Conservation (phyloP, 768 basidiomycete species). For the Arthromyces matolae region DNA sequence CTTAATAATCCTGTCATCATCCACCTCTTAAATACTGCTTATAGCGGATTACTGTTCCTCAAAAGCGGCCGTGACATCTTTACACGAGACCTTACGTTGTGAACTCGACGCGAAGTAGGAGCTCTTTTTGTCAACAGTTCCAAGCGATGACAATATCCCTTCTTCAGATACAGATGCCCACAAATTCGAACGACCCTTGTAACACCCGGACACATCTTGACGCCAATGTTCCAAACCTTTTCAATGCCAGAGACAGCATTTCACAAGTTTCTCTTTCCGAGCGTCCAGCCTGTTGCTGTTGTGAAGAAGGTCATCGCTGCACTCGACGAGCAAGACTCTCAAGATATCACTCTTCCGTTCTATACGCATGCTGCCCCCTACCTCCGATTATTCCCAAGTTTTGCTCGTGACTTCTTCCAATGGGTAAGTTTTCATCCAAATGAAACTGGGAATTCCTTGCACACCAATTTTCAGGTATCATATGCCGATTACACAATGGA, state of each 20-base stretch:
- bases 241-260: constrained; percentile 45
- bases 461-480: constrained; percentile 42
- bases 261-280: constrained; percentile 74
- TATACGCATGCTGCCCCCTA: constrained; percentile 59
- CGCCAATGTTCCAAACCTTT: constrained; percentile 69
- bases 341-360: constrained; percentile 68
- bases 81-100: constrained; percentile 83
- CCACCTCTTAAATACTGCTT: not conserved
- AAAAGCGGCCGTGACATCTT: constrained; percentile 80
- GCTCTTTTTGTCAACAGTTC: not conserved
- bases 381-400: constrained; percentile 63
- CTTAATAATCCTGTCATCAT: not conserved
- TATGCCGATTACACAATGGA: constrained; percentile 71
- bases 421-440: constrained; percentile 46
- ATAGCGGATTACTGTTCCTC: constrained; percentile 88
- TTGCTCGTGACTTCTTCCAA: constrained; percentile 68
- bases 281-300: constrained; percentile 65
- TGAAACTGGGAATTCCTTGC: constrained; percentile 2
- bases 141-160: not conserved
- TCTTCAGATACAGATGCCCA: constrained; percentile 61
- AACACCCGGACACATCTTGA: constrained; percentile 74
- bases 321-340: constrained; percentile 76
- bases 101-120: constrained; percentile 78
- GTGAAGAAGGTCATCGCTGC: constrained; percentile 81
- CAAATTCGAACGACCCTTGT: constrained; percentile 86